Percentiles rank a stretch among this genome's conserved stretches.
phyloP scores from a whole-genome alignment of 768 basidiomycete species.

The Kwoniella sp. region DNA sequence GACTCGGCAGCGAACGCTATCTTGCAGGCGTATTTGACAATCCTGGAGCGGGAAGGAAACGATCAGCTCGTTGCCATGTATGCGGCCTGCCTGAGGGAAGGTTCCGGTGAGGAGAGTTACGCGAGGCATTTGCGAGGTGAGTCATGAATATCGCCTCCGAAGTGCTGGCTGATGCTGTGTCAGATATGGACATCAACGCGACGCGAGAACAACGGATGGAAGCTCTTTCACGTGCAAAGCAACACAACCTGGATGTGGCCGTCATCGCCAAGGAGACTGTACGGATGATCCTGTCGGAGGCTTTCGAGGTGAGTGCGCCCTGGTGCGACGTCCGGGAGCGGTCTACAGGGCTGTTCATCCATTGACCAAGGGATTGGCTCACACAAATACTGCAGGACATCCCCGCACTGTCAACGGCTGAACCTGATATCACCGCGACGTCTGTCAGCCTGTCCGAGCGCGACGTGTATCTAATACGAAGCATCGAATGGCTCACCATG shows the following conservation, averaged over 20 bases:
- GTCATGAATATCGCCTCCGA: no score
- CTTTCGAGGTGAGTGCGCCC: constrained; percentile 54
- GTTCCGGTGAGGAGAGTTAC: constrained; percentile 81
- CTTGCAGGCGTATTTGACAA: constrained; percentile 79
- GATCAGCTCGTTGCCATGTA: constrained; percentile 89
- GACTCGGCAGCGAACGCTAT: constrained; percentile 72
- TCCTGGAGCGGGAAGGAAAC: constrained; percentile 77
- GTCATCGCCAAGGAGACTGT: constrained; percentile 76
- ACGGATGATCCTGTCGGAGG: constrained; percentile 54
- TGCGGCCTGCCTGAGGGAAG: constrained; percentile 81
- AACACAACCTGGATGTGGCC: constrained; percentile 77
- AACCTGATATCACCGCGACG: constrained; percentile 41
- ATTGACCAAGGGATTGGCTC: not conserved
- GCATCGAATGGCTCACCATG: constrained; percentile 90
- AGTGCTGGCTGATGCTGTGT: not conserved
- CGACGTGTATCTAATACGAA: constrained; percentile 63
- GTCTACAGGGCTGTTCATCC: no score
- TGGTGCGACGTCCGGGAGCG: not conserved
- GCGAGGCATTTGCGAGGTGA: constrained; percentile 72
- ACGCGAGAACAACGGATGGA: constrained; percentile 60
- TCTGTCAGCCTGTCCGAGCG: constrained; percentile 32
- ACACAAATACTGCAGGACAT: constrained; percentile 21
- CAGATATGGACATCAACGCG: constrained; percentile 49
- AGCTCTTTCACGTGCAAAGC: constrained; percentile 69
- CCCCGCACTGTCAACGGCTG: constrained; percentile 33